Evolutionary conservation across 2,329 filamentous ascomycete species (phyloP).

Genomic region (Ophiostoma sp.): DNA sequence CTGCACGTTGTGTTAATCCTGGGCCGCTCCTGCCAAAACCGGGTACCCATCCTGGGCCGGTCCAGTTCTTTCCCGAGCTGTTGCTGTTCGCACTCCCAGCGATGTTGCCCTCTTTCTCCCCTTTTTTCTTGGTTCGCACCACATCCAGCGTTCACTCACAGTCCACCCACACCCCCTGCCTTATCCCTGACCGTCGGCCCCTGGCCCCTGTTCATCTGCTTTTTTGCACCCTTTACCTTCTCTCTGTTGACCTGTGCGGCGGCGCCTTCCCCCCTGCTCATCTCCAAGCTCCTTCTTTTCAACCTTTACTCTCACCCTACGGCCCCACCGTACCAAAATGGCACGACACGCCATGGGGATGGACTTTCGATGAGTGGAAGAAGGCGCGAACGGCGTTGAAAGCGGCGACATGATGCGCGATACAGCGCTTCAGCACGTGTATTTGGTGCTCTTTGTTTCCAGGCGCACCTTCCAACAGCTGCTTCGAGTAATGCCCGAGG

Average conservation of each 20-base stretch:
- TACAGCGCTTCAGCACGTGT: not conserved
- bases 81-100: not conserved
- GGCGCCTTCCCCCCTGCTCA: slow-evolving; percentile 20
- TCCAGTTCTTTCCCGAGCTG: slow-evolving; percentile 8
- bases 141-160: not conserved
- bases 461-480: not conserved
- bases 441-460: not conserved
- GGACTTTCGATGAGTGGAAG: not conserved
- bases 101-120: not conserved
- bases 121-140: not conserved
- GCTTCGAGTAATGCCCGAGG: not conserved
- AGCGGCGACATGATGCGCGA: not conserved
- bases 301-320: not conserved
- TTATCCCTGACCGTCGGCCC: slow-evolving; percentile 8
- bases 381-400: not conserved
- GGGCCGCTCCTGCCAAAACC: slow-evolving; percentile 14
- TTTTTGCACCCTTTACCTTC: not conserved
- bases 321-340: slow-evolving; percentile 15
- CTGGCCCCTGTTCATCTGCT: slow-evolving; percentile 4
- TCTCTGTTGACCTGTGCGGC: slow-evolving; percentile 16
- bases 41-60: slow-evolving; percentile 15
- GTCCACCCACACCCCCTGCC: slow-evolving; percentile 11
- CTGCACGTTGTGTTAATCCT: slow-evolving; percentile 4
- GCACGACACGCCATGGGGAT: not conserved
- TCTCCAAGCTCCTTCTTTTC: slow-evolving; percentile 6